These are phyloP conservation scores for Colletotrichum sp. DNA, from an alignment of 2,329 filamentous ascomycete genomes.

Conservation along the genomic window DNA sequence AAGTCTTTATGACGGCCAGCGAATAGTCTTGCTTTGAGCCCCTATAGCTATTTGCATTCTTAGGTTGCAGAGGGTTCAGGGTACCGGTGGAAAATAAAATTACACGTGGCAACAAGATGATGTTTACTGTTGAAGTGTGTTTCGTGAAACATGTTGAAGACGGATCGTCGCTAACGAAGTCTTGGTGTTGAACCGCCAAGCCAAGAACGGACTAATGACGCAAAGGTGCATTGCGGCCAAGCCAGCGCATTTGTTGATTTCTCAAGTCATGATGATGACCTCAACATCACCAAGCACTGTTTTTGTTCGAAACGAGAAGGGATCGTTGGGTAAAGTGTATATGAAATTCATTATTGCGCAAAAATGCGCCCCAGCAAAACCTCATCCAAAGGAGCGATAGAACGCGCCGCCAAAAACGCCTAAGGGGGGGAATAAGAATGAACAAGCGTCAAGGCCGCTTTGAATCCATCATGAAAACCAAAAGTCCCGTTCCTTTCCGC, in stretches of 20 bases:
- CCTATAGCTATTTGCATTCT: neutral
- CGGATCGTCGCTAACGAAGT: neutral
- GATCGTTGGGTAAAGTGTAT: neutral
- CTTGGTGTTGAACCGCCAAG: neutral
- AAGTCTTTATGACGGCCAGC: constrained; percentile 17
- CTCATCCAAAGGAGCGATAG: neutral
- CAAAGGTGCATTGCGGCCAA: neutral
- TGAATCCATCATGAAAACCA: constrained; percentile 4
- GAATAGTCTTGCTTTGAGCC: neutral
- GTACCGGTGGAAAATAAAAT: constrained; percentile 3
- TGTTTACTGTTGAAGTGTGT: neutral
- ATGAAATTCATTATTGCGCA: neutral
- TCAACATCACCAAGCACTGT: neutral
- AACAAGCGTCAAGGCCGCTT: neutral
- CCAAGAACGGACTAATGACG: neutral
- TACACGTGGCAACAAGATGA: neutral
- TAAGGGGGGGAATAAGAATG: neutral
- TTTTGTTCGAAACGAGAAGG: neutral
- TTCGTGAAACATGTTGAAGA: neutral
- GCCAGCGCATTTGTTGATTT: neutral
- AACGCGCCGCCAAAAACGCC: constrained; percentile 8
- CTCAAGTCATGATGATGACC: neutral
- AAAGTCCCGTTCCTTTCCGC: neutral
- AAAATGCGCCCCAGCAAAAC: neutral
- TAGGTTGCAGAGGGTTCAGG: neutral